Evolutionary conservation across 495 filamentous ascomycete species (phyloP).

Genomic region (Aspergillus asperescens): DNA sequence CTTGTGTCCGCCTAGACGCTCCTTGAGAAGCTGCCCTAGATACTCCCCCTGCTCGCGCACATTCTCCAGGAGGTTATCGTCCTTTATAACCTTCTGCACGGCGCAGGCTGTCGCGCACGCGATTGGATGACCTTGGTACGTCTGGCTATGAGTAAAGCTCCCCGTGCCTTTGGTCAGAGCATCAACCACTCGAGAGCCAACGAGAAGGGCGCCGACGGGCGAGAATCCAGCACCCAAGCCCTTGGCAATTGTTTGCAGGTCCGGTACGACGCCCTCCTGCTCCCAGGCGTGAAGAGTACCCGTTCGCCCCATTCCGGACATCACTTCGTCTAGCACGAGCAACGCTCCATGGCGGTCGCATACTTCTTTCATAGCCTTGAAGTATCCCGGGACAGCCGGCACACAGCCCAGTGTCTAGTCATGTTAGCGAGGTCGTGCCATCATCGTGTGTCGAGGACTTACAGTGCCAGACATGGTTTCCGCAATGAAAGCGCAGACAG

Average conservation of each 20-base stretch:
- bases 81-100: constrained; percentile 42
- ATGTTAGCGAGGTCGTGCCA: not conserved
- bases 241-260: constrained; percentile 59
- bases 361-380: constrained; percentile 50
- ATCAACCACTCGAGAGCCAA: constrained; percentile 45
- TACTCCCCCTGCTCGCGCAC: constrained; percentile 41
- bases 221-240: constrained; percentile 56
- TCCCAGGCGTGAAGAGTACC: constrained; percentile 62
- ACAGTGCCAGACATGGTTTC: constrained; percentile 57
- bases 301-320: constrained; percentile 65
- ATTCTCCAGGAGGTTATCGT: constrained; percentile 42
- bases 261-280: constrained; percentile 51
- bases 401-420: constrained; percentile 50
- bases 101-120: constrained; percentile 44
- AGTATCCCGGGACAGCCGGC: constrained; percentile 52
- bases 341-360: constrained; percentile 59
- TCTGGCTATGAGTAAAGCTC: constrained; percentile 47
- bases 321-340: constrained; percentile 65
- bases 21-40: constrained; percentile 35
- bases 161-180: constrained; percentile 47
- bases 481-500: constrained; percentile 65
- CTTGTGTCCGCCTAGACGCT: constrained; percentile 30
- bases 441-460: constrained; percentile 8
- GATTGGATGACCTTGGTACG: constrained; percentile 49
- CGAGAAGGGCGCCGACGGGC: constrained; percentile 53